Base-by-base conservation (phyloP, 139 green algal genomes). In the Coelastrella sp. region DNA sequence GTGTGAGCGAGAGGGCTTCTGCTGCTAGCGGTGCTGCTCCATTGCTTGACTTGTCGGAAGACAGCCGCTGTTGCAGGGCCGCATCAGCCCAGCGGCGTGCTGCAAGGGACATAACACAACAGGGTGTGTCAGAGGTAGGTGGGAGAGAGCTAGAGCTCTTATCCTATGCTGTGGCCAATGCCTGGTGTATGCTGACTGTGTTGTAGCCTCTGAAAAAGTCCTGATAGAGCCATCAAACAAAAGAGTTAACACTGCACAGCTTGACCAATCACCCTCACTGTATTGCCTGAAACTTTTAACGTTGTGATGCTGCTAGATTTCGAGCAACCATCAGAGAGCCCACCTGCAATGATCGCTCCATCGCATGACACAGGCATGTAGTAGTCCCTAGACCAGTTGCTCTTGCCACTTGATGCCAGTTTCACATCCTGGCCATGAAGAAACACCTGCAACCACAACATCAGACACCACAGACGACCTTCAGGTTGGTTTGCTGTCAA, bases 301-400 rank as follows among this genome's bases (percentile, higher is more conserved):
- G 11, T 20, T 14, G 11, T 71, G 64, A 11, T 71, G 64, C 16
- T 11, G 11, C 13, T 14, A 71, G 64, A 14, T 20, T 7, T 11
- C 11, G 64, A 14, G 16, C 11, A 11, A 71, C 11, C 11, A 11
- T 71, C 13, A 76, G 19, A 23, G 47, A 14, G 7, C n/a, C 14
- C 11, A 86, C 80, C 80, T 76, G 81, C 81, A 65, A 87, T 61
- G 47, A 87, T 61, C 11, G 64, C 22, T 22, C 81, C 47, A 32
- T 87, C 81, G 20, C 81, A 87, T 16, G 61, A 32, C 17, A 61
- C 32, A 61, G 81, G 81, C 64, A 74, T 77, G 81, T 87, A 87
- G 32, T 87, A 87, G 10, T 77, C 81, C 61, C 77, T 77, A 5
- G 14, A 5, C 81, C 81, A 87, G 64, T 22, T 78, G 61, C 64